phyloP scores from a whole-genome alignment of 768 basidiomycete species.

The Boletus edulis region DNA sequence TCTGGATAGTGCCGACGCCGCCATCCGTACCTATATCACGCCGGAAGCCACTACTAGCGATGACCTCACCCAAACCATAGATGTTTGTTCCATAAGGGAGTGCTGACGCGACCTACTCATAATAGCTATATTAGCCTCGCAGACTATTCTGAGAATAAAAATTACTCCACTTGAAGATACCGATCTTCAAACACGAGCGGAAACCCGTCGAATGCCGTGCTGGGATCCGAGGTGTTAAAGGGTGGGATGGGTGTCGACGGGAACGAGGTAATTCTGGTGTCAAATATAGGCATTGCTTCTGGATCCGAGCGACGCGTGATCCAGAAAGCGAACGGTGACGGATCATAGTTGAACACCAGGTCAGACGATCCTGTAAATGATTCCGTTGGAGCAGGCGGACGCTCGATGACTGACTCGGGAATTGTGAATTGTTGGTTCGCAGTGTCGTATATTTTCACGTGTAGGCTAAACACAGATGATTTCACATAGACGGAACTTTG shows the following conservation, averaged over 20 bases:
- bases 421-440: constrained; percentile 63
- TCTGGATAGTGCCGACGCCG: constrained; percentile 56
- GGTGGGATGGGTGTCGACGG: constrained; percentile 58
- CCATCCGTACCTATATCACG: constrained; percentile 54
- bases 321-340: constrained; percentile 76
- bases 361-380: constrained; percentile 48
- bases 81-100: constrained; percentile 67
- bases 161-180: constrained; percentile 60
- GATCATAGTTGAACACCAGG: constrained; percentile 64
- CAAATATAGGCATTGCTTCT: constrained; percentile 56
- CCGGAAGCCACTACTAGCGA: constrained; percentile 67
- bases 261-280: constrained; percentile 63
- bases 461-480: constrained; percentile 42
- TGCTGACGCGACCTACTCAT: constrained; percentile 56
- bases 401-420: constrained; percentile 50
- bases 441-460: constrained; percentile 66
- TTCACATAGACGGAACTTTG: not conserved
- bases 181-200: constrained; percentile 77
- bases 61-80: constrained; percentile 75
- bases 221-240: constrained; percentile 46
- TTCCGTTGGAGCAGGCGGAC: constrained; percentile 35
- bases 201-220: constrained; percentile 59
- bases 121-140: not conserved
- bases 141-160: not conserved
- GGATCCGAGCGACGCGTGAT: constrained; percentile 66